phyloP scores from a whole-genome alignment of 345 rosid species.

The Triadica sebifera region DNA sequence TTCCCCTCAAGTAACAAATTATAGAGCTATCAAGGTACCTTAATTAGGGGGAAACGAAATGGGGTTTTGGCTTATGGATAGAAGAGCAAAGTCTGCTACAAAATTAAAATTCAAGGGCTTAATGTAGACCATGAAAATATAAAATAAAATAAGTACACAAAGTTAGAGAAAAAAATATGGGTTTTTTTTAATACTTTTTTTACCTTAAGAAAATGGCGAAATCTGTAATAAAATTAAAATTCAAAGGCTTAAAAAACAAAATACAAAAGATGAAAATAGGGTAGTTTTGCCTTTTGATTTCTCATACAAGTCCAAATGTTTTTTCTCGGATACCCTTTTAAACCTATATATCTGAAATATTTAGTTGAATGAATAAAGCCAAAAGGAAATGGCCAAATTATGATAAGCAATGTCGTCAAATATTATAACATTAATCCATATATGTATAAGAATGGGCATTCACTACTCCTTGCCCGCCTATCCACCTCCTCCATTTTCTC shows the following conservation, averaged over 20 bases:
- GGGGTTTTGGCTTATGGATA: too few relatives aligned
- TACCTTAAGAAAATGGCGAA: too few relatives aligned
- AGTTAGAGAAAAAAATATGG: too few relatives aligned
- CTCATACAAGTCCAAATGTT: neutral
- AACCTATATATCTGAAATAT: neutral
- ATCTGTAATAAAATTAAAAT: too few relatives aligned
- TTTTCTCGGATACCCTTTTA: neutral
- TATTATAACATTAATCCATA: neutral
- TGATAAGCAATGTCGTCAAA: neutral
- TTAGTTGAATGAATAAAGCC: neutral
- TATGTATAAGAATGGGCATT: slow-evolving; percentile 1
- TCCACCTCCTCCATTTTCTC: neutral
- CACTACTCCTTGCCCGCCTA: neutral
- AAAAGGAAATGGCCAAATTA: neutral
- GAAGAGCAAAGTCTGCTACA: too few relatives aligned
- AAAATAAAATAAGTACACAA: too few relatives aligned
- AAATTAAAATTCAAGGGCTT: too few relatives aligned
- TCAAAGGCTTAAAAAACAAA: neutral
- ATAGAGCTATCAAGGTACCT: too few relatives aligned
- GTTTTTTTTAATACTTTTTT: too few relatives aligned
- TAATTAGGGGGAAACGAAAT: too few relatives aligned
- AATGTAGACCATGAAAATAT: too few relatives aligned
- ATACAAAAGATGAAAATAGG: neutral
- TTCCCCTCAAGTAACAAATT: too few relatives aligned
- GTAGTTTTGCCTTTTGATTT: neutral